phyloP scores from a whole-genome alignment of 768 basidiomycete species.

The Pleurotus citrinopileatus region DNA sequence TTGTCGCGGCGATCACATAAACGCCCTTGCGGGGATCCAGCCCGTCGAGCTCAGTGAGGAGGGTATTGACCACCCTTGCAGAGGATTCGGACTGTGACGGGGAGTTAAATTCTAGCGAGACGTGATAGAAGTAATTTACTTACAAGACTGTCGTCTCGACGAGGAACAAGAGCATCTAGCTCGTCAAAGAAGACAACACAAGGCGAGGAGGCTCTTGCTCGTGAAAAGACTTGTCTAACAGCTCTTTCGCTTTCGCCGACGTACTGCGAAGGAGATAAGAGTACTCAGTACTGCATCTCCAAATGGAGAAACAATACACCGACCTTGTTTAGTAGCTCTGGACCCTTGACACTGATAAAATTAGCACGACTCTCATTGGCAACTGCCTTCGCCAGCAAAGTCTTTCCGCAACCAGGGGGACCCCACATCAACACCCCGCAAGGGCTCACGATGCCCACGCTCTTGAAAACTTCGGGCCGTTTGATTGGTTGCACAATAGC shows the following conservation, averaged over 20 bases:
- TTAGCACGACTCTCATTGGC: slow-evolving; percentile 95
- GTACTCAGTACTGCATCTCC: background rate
- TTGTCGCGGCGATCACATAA: slow-evolving; percentile 94
- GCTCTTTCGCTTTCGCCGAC: slow-evolving; percentile 97
- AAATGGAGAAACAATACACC: slow-evolving; percentile 13
- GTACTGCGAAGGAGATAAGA: slow-evolving; percentile 59
- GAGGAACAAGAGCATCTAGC: slow-evolving; percentile 86
- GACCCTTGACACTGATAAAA: slow-evolving; percentile 98
- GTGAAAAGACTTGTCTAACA: slow-evolving; percentile 90
- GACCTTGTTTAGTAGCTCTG: slow-evolving; percentile 95
- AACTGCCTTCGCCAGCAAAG: slow-evolving; percentile 95
- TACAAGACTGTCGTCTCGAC: slow-evolving; percentile 89
- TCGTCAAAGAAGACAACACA: slow-evolving; percentile 97
- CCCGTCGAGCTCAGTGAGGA: slow-evolving; percentile 92
- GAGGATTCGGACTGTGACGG: slow-evolving; percentile 97
- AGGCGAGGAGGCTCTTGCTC: slow-evolving; percentile 90
- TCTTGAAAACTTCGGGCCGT: slow-evolving; percentile 83
- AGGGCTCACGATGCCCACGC: slow-evolving; percentile 86
- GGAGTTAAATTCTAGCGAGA: no score
- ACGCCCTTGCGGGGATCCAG: slow-evolving; percentile 84
- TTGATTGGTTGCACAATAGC: slow-evolving; percentile 94
- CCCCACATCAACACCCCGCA: slow-evolving; percentile 99
- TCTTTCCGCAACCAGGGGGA: slow-evolving; percentile 98
- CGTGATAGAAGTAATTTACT: no score
- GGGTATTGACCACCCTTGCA: slow-evolving; percentile 89